These are phyloP conservation scores for Eleusine indica DNA, from an alignment of 176 grass and related monocot genomes.

Conservation along the genomic window DNA sequence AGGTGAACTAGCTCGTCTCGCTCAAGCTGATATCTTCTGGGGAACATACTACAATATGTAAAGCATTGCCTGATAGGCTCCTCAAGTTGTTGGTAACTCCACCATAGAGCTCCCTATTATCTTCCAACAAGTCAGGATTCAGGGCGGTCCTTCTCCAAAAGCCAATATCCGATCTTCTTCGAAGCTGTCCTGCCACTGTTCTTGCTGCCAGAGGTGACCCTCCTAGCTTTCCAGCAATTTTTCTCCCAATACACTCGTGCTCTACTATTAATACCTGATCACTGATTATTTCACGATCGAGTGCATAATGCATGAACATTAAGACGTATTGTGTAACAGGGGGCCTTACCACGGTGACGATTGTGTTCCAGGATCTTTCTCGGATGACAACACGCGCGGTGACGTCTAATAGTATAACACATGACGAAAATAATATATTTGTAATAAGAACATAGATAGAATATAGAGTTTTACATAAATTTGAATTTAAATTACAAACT, in stretches of 20 bases:
- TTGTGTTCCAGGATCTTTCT: too few species aligned
- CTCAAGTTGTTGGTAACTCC: slow-evolving; percentile 34
- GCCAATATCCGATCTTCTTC: neutral
- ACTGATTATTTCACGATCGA: neutral
- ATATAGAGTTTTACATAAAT: too few species aligned
- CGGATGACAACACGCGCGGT: too few species aligned
- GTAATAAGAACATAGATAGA: too few species aligned
- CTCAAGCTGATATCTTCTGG: neutral
- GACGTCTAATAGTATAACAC: too few species aligned
- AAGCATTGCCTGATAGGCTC: slow-evolving; percentile 28
- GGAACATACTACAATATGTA: slow-evolving; percentile 32
- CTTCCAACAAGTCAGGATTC: neutral
- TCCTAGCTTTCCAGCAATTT: slow-evolving; percentile 26
- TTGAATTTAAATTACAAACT: too few species aligned
- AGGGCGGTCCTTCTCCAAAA: neutral
- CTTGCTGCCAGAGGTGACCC: slow-evolving; percentile 37
- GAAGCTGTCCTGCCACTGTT: slow-evolving; percentile 8
- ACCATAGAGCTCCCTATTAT: slow-evolving; percentile 22
- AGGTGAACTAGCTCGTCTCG: slow-evolving; percentile 9
- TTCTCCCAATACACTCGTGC: neutral
- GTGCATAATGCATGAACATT: slow-evolving; percentile 26
- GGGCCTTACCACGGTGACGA: too few species aligned
- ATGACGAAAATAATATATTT: too few species aligned
- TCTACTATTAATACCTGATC: neutral
- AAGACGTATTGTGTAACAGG: neutral